Percentiles rank a stretch among this genome's conserved stretches.
Conservation (phyloP, 805 yeast species). For the Pichia deserticola region DNA sequence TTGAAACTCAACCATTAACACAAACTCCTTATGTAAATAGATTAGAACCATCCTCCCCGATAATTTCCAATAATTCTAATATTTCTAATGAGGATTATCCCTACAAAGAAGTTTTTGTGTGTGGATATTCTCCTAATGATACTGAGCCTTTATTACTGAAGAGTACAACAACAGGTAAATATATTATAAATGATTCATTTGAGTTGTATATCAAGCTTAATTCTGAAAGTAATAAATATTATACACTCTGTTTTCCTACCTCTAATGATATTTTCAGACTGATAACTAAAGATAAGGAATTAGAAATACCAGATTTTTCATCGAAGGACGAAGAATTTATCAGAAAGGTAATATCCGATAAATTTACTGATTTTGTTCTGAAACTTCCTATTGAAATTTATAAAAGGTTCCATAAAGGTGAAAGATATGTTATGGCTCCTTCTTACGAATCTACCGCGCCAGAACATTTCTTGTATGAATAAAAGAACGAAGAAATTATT, state of each 20-base stretch:
- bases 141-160: conserved; percentile 2
- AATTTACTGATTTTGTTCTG: background rate
- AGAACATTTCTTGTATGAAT: background rate
- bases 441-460: conserved; percentile 2
- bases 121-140: conserved; percentile 9
- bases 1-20: background rate
- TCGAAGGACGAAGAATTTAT: background rate
- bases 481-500: background rate
- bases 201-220: conserved; percentile 8
- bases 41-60: too few relatives aligned
- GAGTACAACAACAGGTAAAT: conserved; percentile 1
- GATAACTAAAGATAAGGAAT: background rate
- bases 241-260: conserved; percentile 1
- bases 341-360: background rate
- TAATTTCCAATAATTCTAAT: background rate
- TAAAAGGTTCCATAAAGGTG: background rate
- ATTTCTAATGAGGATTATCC: too few relatives aligned
- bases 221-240: background rate
- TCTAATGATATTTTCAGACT: background rate
- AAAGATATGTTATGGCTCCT: background rate
- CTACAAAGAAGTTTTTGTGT: background rate
- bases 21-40: too few relatives aligned
- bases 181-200: conserved; percentile 7
- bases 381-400: background rate
- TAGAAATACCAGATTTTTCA: background rate